Conservation (phyloP, 164 flowering plant species). For the Vitis rotundifolia region DNA sequence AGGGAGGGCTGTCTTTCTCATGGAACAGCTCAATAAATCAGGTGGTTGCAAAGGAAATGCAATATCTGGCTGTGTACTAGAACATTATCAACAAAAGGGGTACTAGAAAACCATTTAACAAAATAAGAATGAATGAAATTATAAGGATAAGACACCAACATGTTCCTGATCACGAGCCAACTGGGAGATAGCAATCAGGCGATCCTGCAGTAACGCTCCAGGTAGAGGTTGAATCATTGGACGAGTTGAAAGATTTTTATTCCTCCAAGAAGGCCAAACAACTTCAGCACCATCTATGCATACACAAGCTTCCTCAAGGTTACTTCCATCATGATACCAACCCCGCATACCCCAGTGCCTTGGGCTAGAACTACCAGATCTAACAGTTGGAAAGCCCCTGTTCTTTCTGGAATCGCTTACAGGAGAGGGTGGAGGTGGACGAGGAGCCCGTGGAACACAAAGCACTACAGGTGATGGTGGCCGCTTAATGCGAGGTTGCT, state of each 20-base stretch:
- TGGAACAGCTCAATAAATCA: conserved; percentile 49
- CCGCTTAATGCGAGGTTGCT: conserved; percentile 80
- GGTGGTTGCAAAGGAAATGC: conserved; percentile 84
- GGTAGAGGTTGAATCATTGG: conserved; percentile 77
- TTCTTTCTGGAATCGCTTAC: conserved; percentile 81
- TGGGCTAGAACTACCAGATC: conserved; percentile 99
- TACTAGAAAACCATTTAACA: not conserved
- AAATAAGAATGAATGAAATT: not conserved
- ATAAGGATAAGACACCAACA: conserved; percentile 42
- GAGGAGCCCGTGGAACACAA: conserved; percentile 90
- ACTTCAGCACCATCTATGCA: conserved; percentile 79
- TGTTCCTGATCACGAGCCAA: conserved; percentile 88
- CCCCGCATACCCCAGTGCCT: conserved; percentile 91
- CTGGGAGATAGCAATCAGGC: conserved; percentile 80
- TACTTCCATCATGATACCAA: conserved; percentile 75
- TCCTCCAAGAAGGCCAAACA: conserved; percentile 92
- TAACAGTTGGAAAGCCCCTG: conserved; percentile 88
- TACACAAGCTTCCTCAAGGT: conserved; percentile 59
- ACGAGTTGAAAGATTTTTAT: conserved; percentile 58
- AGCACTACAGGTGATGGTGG: conserved; percentile 98
- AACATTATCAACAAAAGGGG: conserved; percentile 10
- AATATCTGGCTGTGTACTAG: conserved; percentile 75
- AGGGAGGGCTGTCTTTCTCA: conserved; percentile 51
- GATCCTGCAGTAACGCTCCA: conserved; percentile 78
- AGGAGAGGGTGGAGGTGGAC: conserved; percentile 88